Percentiles rank a stretch among this genome's conserved stretches.
phyloP scores from a whole-genome alignment of 2,329 filamentous ascomycete species.

The Colletotrichum salicis region DNA sequence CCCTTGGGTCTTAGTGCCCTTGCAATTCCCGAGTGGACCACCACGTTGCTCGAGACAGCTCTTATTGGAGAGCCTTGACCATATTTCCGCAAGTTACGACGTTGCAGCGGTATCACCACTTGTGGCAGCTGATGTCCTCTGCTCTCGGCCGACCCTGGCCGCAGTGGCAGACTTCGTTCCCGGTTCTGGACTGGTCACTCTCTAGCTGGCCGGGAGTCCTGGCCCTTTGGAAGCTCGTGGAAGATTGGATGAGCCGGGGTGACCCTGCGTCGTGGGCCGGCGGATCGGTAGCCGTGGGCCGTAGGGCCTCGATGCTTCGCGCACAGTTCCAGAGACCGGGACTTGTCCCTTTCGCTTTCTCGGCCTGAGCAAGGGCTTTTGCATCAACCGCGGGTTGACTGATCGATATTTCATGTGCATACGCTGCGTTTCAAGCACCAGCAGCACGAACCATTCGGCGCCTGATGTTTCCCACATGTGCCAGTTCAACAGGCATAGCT shows the following conservation, averaged over 20 bases:
- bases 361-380: background rate
- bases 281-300: constrained; percentile 27
- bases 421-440: constrained; percentile 20
- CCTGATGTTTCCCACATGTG: constrained; percentile 4
- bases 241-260: constrained; percentile 35
- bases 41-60: constrained; percentile 19
- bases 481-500: background rate
- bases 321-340: constrained; percentile 19
- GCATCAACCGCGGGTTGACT: constrained; percentile 19
- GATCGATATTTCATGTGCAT: constrained; percentile 4
- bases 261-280: constrained; percentile 26
- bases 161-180: constrained; percentile 11
- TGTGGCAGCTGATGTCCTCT: constrained; percentile 24
- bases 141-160: constrained; percentile 16
- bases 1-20: background rate
- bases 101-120: constrained; percentile 26
- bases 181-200: constrained; percentile 29
- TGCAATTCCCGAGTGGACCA: constrained; percentile 13
- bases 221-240: constrained; percentile 21
- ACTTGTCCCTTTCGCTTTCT: constrained; percentile 25
- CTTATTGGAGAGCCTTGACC: constrained; percentile 17
- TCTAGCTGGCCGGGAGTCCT: constrained; percentile 19
- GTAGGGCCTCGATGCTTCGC: background rate
- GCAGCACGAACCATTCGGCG: background rate
- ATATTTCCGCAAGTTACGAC: constrained; percentile 30